Conservation (phyloP, 768 basidiomycete species). For the Serendipita vermifera region DNA sequence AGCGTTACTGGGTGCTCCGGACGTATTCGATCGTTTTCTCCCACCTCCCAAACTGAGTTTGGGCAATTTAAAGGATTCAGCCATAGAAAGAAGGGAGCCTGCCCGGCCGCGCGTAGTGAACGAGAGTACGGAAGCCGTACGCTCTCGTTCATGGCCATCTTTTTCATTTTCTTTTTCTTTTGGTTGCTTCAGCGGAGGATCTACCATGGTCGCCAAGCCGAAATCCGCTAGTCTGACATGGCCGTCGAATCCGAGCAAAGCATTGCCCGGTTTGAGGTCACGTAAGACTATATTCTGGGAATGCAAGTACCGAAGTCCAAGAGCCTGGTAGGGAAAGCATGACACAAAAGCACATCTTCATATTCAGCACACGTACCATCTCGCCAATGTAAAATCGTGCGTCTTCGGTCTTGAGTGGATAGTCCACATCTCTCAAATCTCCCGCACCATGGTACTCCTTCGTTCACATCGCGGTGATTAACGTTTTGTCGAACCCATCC, state of each 20-base stretch:
- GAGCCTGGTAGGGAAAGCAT: background rate
- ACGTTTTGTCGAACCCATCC: background rate
- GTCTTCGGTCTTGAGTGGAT: background rate
- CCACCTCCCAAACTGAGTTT: too few species aligned
- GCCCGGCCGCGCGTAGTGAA: background rate
- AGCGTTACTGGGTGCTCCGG: background rate
- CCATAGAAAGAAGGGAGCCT: background rate
- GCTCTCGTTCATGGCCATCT: background rate
- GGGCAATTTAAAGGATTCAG: too few species aligned
- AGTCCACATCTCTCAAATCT: background rate
- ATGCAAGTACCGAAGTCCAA: constrained; percentile 27
- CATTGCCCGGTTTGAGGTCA: constrained; percentile 41
- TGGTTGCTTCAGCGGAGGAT: background rate
- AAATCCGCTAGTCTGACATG: constrained; percentile 32
- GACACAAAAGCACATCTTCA: background rate
- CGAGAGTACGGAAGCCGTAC: background rate
- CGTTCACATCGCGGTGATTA: background rate
- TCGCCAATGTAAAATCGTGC: background rate
- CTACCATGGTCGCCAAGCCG: constrained; percentile 23
- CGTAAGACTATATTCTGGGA: constrained; percentile 34
- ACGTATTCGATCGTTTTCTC: too few species aligned
- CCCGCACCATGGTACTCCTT: background rate
- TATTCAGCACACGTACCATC: background rate
- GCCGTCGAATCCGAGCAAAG: constrained; percentile 29
- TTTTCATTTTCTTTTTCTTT: background rate